Base-by-base conservation (phyloP, 148 eudicot genomes). In the Cornus controversa region DNA sequence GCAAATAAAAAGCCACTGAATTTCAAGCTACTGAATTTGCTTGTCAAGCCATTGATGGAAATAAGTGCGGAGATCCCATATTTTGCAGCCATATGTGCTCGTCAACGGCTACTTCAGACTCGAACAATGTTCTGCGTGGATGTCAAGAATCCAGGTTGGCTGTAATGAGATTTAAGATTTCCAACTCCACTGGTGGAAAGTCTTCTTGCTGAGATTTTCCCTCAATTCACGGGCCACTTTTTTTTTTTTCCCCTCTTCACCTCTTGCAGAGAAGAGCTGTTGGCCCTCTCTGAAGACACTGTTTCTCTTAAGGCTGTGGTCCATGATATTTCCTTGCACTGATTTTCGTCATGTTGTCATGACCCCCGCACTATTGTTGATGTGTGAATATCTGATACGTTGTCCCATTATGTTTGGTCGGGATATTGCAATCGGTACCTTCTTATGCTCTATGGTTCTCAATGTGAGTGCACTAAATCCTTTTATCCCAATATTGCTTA, bases 41-140 rank as follows among this genome's bases (percentile, higher is more conserved):
- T 96, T 54, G 91, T 92, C 69, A 92, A 96, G 85, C 99, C 98
- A 58, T 79, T 96, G 83, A 86, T 93, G 90, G 98, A 93, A 85
- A 88, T 96, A 82, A 96, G 97, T 83, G 25, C 81, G 34, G 91
- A 93, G 87, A 86, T 92, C 54, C 99, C 99, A 42, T 93, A 87
- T 79, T 96, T 89, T 80, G 90, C 98, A 26, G 99, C 98, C 66
- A 93, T 90, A 69, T 96, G 99, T 82, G 99, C 99, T 78, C 98
- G 98, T 80, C 92, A 92, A 84, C 80, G 98, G 75, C 73, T 96
- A 40, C 84, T 78, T 67, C 83, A 84, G 53, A 92, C 84, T 66
- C 90, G 97, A 69, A 86, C 90, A 47, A 87, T 78, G 81, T 86
- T 96, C 72, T 82, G 82, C 50, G 94, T 93, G 78, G 99, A 92